A percentile compares a stretch with the other conserved stretches of the same genome.
phyloP scores from a whole-genome alignment of 768 basidiomycete genomes.

The Rhodotorula graminis region DNA sequence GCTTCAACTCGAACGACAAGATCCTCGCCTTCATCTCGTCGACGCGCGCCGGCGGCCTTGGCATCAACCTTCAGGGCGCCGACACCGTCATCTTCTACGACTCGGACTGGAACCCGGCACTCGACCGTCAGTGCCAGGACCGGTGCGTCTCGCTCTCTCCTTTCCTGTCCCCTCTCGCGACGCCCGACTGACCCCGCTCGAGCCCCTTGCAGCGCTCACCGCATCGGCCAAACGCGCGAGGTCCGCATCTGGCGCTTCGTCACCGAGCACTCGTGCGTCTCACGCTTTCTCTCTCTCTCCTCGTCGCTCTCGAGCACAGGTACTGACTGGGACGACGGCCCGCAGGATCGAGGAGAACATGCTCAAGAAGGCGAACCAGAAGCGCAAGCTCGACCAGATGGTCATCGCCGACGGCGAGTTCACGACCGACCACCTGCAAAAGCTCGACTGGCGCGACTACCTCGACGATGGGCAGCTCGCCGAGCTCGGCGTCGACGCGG shows the following conservation, averaged over 20 bases:
- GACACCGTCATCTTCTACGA: slow-evolving; percentile 53
- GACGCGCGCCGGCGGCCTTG: slow-evolving; percentile 59
- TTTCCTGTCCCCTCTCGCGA: background rate
- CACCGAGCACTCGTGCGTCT: slow-evolving; percentile 42
- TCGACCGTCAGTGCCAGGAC: slow-evolving; percentile 53
- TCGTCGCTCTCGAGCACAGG: background rate
- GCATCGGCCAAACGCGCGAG: slow-evolving; percentile 62
- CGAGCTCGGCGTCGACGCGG: slow-evolving; percentile 53
- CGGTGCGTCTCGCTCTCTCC: slow-evolving; percentile 34
- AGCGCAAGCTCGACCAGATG: slow-evolving; percentile 79
- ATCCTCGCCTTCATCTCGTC: slow-evolving; percentile 52
- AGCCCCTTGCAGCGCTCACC: slow-evolving; percentile 26
- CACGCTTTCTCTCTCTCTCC: background rate
- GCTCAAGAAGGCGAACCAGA: slow-evolving; percentile 96
- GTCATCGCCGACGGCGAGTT: slow-evolving; percentile 93
- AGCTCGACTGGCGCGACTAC: slow-evolving; percentile 73
- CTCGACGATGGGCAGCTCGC: slow-evolving; percentile 56
- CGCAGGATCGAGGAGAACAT: slow-evolving; percentile 93
- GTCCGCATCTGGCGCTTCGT: slow-evolving; percentile 96
- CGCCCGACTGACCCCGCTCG: background rate
- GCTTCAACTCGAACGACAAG: slow-evolving; percentile 51
- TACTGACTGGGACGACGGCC: background rate
- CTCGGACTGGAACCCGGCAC: slow-evolving; percentile 51
- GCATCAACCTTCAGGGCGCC: slow-evolving; percentile 71
- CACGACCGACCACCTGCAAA: slow-evolving; percentile 50